Base-by-base conservation (phyloP, 2,329 filamentous ascomycete species). In the Fusarium tupiense region DNA sequence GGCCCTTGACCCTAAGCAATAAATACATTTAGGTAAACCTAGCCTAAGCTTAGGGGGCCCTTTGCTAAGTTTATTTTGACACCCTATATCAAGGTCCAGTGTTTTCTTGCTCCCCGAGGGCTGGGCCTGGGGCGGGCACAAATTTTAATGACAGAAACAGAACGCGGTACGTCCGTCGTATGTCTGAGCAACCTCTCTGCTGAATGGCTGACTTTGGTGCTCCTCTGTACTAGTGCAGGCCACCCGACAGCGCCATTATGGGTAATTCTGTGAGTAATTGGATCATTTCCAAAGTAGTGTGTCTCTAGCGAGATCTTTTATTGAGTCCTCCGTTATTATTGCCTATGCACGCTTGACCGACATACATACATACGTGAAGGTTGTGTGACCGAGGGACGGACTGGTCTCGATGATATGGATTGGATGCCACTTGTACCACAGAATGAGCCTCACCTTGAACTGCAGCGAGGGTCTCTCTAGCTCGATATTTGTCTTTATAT, bases 121-220 rank as follows among this genome's bases (percentile, higher is more conserved):
- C 33, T 35, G 7, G 29, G 41, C 31, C 31, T 26, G 13, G 31
- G 56, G 56, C 53, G 53, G 64, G 64, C 63, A 61, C 61, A 63
- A 67, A 64, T 46, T 73, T 63, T 52, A 69, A 63, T 73, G 64
- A 64, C 54, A 65, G 54, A 67, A 46, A 62, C 68, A 65, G 49
- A 67, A 46, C 49, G 35, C 67, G 52, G 44, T 33, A 26, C 29
- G 33, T 57, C 43, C 57, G 46, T 60, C 29, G 59, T 44, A 35
- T 40, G 59, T 57, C 47, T 44, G 31, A 26, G 59, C 61, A 57
- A 43, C 20, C 46, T 29, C 63, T 71, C 64, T 17, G 33, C 57
- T 61, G 71, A 67, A 53, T 59, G 70, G 72, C 46, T 35, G 44
- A 64, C 26, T 26, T 61, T 38, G 53, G 46, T 24, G 26, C 43